Evolutionary conservation across 2,329 filamentous ascomycete genomes (phyloP), one percentile per base, ranked within the genome.

Genomic region (Metarhizium robertsii): DNA sequence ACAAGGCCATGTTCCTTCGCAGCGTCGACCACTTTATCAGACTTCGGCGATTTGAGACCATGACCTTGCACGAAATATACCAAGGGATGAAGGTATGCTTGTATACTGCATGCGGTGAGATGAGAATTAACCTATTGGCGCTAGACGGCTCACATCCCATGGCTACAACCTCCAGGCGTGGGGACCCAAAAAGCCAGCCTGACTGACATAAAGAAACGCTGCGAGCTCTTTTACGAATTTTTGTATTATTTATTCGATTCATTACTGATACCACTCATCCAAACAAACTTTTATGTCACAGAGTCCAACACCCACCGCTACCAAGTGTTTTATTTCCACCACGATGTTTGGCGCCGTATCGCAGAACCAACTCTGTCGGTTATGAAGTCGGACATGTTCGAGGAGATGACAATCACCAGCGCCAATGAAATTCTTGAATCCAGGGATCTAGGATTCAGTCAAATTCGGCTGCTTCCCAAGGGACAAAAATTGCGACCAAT

Each of bases 221-320:
- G 74, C 30, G 88, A 96, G 65, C 77, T 97, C 0, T 81, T 96
- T 51, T 72, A 84, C 53, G 94, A 99, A 67, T 85, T 97, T 56
- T 64, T 97, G 6, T 97, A 96, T 72, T 99, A 92, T 67, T 61
- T 95, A 4, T 94, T 99, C 64, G 94, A 99, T 69, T 96, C 92
- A 0, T 77, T 96, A 25, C 67, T 99, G 55, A 88, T 97, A 62
- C 92, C 94, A 10, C 77, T 99, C 7, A 80, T 97, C 50, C 84
- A 89, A 38, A 85, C 83, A 59, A 92, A 94, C 64, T 99, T 99
- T 65, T 92, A 97, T 66, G 88, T 96, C 42, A 99, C 94, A 0
- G 94, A 99, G 68, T 94, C 91, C 0, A 91, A 84, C 59, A 76
- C 78, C 1, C 84, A 96, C 65, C 85, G 87, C 16, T 90, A 94